Base-by-base conservation (phyloP, 352 stramenopile species). In the Phytophthora crassamura region DNA sequence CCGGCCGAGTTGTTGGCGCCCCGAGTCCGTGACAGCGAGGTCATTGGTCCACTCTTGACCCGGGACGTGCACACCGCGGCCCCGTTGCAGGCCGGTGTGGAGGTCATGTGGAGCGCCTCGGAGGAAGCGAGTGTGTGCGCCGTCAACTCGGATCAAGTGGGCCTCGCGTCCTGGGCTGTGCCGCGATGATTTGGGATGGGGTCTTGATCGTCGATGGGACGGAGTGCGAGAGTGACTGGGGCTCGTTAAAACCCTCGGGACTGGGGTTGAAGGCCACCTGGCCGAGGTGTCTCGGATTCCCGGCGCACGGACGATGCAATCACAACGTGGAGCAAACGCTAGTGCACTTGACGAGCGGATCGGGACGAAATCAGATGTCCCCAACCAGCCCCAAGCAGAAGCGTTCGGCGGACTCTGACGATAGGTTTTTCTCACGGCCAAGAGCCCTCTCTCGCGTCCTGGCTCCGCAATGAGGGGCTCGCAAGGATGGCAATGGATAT, bases 251-350 rank as follows among this genome's bases (percentile, higher is more conserved):
- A 57, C 15, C 39, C 35, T 57, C 16, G 40, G 42, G 41, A 58
- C 20, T 48, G 56, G 48, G 59, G 64, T 67, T 71, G 55, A 71
- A 67, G 53, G 41, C n/a, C 39, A 16, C 39, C 39, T 45, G 39
- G 15, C 39, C 39, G 52, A 36, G 30, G 30, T 74, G 67, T 75
- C 67, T 71, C 67, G 61, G 52, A 67, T 67, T 49, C 51, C 33
- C 25, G 15, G n/a, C 16, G 51, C 42, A 68, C 48, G 20, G 63
- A 36, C 43, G 60, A 71, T 65, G 56, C 63, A 69, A 32, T 5
- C 4, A 25, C 8, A 18, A 22, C 20, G 54, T 43, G 41, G n/a
- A 60, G 53, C 46, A 58, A 59, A 28, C 50, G 14, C 35, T 41
- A 14, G 33, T 68, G 60, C 54, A 60, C 30, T 25, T 47, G 32